Conservation (phyloP, 2,329 filamentous ascomycete genomes). For the Cladosporium velox region DNA sequence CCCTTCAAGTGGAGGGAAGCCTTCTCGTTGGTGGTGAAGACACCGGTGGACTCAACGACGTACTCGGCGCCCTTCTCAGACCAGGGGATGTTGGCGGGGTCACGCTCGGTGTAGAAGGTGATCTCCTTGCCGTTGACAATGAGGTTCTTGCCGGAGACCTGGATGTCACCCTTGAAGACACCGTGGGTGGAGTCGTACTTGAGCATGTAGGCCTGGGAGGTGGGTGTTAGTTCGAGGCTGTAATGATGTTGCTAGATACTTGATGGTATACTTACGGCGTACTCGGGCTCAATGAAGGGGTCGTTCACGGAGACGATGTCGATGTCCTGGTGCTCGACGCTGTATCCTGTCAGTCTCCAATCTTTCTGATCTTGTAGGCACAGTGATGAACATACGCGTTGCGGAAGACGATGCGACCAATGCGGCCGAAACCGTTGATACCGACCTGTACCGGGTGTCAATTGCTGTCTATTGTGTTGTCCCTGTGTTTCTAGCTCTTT, state of each 20-base stretch:
- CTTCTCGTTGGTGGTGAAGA: conserved; percentile 99
- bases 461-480: conserved; percentile 18
- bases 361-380: background rate
- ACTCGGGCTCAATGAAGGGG: conserved; percentile 97
- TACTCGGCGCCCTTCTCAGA: conserved; percentile 82
- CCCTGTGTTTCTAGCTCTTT: conserved; percentile 9
- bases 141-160: conserved; percentile 71
- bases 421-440: conserved; percentile 99
- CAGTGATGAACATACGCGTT: conserved; percentile 68
- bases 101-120: conserved; percentile 91
- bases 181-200: conserved; percentile 99
- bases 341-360: conserved; percentile 38
- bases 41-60: conserved; percentile 96
- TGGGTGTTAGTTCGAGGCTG: background rate
- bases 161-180: conserved; percentile 88
- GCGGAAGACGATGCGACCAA: conserved; percentile 98
- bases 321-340: conserved; percentile 82
- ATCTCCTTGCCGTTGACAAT: conserved; percentile 92
- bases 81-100: conserved; percentile 91
- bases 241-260: background rate
- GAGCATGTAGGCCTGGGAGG: conserved; percentile 89
- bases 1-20: conserved; percentile 90
- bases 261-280: conserved; percentile 73
- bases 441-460: conserved; percentile 68
- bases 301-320: conserved; percentile 97